Conservation (phyloP, 495 filamentous ascomycete genomes). For the Lichina pygmaea region DNA sequence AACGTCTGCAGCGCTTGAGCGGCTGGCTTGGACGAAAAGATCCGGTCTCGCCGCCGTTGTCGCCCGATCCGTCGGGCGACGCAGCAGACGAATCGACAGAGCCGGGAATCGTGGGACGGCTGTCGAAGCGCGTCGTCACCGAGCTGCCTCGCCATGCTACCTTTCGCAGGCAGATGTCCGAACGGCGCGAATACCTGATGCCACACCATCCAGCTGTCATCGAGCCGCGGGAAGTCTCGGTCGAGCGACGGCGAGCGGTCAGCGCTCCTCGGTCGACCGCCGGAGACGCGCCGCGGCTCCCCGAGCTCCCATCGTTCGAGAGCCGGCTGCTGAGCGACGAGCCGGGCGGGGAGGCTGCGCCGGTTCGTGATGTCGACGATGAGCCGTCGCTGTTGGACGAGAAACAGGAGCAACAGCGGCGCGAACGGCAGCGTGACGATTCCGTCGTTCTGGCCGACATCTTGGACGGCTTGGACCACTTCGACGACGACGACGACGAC, state of each 20-base stretch:
- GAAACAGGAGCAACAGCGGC: constrained; percentile 2
- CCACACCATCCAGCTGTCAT: constrained; percentile 24
- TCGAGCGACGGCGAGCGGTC: constrained; percentile 32
- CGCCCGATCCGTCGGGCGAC: too few species aligned
- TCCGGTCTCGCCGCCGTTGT: too few species aligned
- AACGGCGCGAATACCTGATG: constrained; percentile 43
- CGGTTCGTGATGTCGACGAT: background rate
- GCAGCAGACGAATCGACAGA: too few species aligned
- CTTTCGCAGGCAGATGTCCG: constrained; percentile 58
- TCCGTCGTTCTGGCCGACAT: background rate
- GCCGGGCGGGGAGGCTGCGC: background rate
- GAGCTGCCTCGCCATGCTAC: constrained; percentile 48
- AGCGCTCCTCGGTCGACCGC: constrained; percentile 13
- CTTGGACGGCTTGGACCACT: background rate
- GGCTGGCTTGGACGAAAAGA: too few species aligned
- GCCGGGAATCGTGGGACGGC: background rate
- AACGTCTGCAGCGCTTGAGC: too few species aligned
- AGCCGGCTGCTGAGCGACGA: background rate
- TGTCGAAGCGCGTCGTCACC: constrained; percentile 35
- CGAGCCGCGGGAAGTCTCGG: constrained; percentile 49
- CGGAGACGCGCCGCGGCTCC: constrained; percentile 11
- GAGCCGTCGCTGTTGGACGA: background rate
- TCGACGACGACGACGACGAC: too few species aligned
- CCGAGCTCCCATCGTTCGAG: constrained; percentile 8
- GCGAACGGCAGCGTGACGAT: background rate